Evolutionary conservation across 768 basidiomycete species (phyloP), one percentile per base, ranked within the genome.

Genomic region (Kwoniella dendrophila): DNA sequence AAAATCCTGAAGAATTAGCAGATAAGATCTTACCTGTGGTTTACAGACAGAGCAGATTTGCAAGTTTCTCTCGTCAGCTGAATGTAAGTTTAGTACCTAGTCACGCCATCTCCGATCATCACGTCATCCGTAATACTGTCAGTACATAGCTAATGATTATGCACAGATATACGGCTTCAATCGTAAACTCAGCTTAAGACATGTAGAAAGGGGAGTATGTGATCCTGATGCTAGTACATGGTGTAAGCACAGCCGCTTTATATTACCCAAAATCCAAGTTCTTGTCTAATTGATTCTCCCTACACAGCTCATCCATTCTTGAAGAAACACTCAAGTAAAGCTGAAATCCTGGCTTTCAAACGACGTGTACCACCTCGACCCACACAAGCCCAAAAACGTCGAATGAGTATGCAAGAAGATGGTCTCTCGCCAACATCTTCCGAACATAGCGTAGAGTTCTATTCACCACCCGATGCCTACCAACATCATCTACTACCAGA

Each of bases 201-300:
- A 94, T 81, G 89, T 93, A 79, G 92, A 94, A 83, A 90, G 90
- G 66, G 90, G 90, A 65, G 93, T 93, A 70, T 89, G 90, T 81
- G 92, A 95, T 81, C 92, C 92, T 65, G 92, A 96, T 82, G 92
- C 92, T 14, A 92, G 90, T 79, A 93, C 92, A 66, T 96, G 92
- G 92, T 93, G 92, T 94, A 83, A 78, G 92, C 53, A 14, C 18
- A 38, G 8, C 55, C 61, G 55, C 62, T 27, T 45, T 61, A 7
- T 14, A 27, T 48, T 47, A 63, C 51, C 64, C 0, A 24, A 5
- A 11, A 40, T 12, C 18, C n/a, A 26, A 12, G 7, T 40, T 24
- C 22, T 18, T 32, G 22, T 18, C 22, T n/a, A 49, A 49, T n/a
- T 29, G 26, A 26, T 29, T 33, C 8, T 26, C 26, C 3, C 29